Base-by-base conservation (phyloP, 2,329 filamentous ascomycete species). In the Arthrobotrys iridis region DNA sequence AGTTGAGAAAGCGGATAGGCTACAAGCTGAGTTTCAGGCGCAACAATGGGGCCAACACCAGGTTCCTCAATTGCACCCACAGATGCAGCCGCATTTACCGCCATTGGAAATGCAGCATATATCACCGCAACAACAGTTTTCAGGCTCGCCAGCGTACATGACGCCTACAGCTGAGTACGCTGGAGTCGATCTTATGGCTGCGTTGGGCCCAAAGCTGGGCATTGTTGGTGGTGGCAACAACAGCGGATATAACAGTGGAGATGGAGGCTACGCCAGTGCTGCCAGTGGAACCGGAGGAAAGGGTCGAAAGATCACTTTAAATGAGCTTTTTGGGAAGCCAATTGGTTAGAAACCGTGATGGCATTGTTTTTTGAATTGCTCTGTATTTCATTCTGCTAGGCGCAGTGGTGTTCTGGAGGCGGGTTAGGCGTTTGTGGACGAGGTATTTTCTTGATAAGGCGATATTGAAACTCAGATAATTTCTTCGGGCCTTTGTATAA, bases 111-210 rank as follows among this genome's bases (percentile, higher is more conserved):
- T 67, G 41, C 52, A 20, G 3, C 52, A 41, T 20, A 41, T 52
- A 11, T 43, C 40, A 3, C 55, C 30, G 18, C 59, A 52, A 22
- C 58, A 26, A 18, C 46, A 28, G 6, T 50, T 40, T 41, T 50
- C 63, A 3, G 71, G 63, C 13, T 58, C 71, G 2, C 57, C 55
- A 11, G 46, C 37, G 7, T 68, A 68, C 15, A 58, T 60, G 37
- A 68, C 71, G 15, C 71, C 71, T 15, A 58, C 57, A 18, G 57
- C 50, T 2, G 55, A 75, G 45, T 59, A 45, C 10, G 41, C 45
- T 10, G 70, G 70, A 1, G 40, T 75, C 18, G 71, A 75, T 59
- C 55, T 75, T 11, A 75, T 75, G 71, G 71, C 71, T 13, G 71
- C 71, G n/a, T 52, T 75, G 22, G 71, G 71, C 4, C 41, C 71